A percentile compares a stretch with the other conserved stretches of the same genome.
Conservation (phyloP, 129 eudicot genomes). For the Sambucus nigra region DNA sequence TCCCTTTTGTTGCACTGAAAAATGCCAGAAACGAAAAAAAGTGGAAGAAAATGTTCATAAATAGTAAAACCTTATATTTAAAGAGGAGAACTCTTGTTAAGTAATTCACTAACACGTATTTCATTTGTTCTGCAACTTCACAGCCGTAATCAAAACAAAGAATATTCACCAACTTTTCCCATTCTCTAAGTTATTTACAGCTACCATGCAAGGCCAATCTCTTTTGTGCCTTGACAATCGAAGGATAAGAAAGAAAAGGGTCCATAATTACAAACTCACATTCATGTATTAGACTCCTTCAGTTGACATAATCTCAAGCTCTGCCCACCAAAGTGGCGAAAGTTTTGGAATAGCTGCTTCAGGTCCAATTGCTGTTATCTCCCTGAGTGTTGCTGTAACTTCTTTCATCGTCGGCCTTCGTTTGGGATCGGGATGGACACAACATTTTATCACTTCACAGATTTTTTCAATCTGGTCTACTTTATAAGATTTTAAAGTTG, state of each 20-base stretch:
- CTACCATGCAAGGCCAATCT: not conserved
- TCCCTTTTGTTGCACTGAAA: too few species aligned
- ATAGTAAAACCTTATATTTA: too few species aligned
- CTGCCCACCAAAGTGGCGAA: constrained; percentile 99
- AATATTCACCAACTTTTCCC: constrained; percentile 2
- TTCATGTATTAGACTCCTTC: constrained; percentile 37
- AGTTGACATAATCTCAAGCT: constrained; percentile 63
- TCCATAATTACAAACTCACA: not conserved
- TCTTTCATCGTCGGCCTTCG: constrained; percentile 53
- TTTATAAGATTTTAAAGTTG: constrained; percentile 36
- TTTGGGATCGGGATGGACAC: constrained; percentile 39
- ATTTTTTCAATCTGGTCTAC: constrained; percentile 49
- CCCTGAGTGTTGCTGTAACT: constrained; percentile 50
- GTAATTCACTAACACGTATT: too few species aligned
- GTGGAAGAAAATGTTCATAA: too few species aligned
- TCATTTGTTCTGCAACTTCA: not conserved
- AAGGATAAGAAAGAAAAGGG: not conserved
- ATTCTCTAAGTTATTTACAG: constrained; percentile 3
- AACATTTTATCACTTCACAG: constrained; percentile 41
- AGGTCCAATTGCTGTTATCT: constrained; percentile 61
- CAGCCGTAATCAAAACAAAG: constrained; percentile 5
- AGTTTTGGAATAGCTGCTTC: constrained; percentile 76
- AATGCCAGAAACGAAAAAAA: too few species aligned
- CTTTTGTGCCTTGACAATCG: constrained; percentile 3
- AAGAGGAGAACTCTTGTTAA: too few species aligned